phyloP scores from a whole-genome alignment of 73 alveolate genomes.

The Paramecium sonneborni region DNA sequence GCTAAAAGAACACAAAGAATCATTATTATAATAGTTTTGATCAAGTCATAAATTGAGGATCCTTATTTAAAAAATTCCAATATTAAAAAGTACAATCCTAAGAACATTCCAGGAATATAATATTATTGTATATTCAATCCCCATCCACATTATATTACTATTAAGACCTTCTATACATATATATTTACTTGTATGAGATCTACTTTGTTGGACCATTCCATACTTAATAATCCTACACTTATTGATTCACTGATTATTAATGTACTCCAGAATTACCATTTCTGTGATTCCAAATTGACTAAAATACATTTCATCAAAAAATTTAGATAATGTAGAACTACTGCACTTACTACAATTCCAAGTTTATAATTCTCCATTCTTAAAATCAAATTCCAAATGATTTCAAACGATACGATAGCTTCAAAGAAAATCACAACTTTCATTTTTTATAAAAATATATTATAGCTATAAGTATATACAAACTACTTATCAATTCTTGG shows the following conservation, averaged over 20 bases:
- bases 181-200: not conserved
- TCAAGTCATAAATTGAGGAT: not conserved
- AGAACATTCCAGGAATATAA: not conserved
- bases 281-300: not conserved
- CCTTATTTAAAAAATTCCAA: conserved; percentile 1
- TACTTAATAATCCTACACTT: not conserved
- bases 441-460: conserved; percentile 1
- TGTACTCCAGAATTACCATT: not conserved
- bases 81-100: not conserved
- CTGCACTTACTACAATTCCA: not conserved
- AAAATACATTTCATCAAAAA: not conserved
- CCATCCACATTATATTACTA: conserved; percentile 29
- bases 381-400: not conserved
- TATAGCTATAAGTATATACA: not conserved
- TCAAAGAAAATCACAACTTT: conserved; percentile 2
- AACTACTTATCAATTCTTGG: not conserved
- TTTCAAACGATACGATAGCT: not conserved
- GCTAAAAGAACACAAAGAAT: not conserved
- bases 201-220: not conserved
- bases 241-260: not conserved
- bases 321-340: not conserved
- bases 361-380: not conserved
- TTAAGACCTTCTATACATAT: not conserved
- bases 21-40: not conserved
- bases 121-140: not conserved